Evolutionary conservation across 2,329 filamentous ascomycete species (phyloP), one percentile per base, ranked within the genome.

Genomic region (Paecilomyces variotii): DNA sequence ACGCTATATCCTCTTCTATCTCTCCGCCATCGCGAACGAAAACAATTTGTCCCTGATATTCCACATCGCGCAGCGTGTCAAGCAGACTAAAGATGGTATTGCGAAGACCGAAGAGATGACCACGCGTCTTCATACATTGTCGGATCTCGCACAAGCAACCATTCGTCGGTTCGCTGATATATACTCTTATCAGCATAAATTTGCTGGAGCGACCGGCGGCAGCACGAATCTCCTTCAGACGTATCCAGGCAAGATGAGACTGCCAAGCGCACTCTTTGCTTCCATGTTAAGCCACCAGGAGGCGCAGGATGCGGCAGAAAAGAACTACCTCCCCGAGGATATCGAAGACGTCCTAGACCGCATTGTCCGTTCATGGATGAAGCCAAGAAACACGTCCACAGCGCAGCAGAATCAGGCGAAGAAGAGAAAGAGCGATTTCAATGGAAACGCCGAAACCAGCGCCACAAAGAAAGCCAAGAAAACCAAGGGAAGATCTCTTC

Each of bases 31-130:
- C 19, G 90, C 90, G 9, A 93, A 87, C 0, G 89, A 96, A 71
- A 84, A 90, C 52, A 99, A 97, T 66, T 80, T 97, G 14, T 88
- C 89, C 0, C 79, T 96, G 61, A 91, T 99, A 49, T 94, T 89
- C 78, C 91, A 94, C 72, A 89, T 97, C 61, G 91, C 91, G 11
- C 92, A 97, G 74, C 86, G 91, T 9, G 87, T 96, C 57, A 99
- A 99, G 79, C 89, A 93, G 73, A 89, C 92, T 9, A 83, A 85
- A 50, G 94, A 99, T 71, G 89, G 84, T 11, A 85, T 97, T 60
- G 82, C 83, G 26, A 82, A 73, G 53, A 71, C 85, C 0, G 72
- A 77, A 28, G 67, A 71, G 25, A 72, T 78, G 9, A 75, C 71
- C n/a, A 71, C 70, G 28, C 72, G 75, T 61, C 80, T 99, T 0